A percentile compares a stretch with the other conserved stretches of the same genome.
phyloP scores from a whole-genome alignment of 306 rosid genomes.

The Psophocarpus tetragonolobus region DNA sequence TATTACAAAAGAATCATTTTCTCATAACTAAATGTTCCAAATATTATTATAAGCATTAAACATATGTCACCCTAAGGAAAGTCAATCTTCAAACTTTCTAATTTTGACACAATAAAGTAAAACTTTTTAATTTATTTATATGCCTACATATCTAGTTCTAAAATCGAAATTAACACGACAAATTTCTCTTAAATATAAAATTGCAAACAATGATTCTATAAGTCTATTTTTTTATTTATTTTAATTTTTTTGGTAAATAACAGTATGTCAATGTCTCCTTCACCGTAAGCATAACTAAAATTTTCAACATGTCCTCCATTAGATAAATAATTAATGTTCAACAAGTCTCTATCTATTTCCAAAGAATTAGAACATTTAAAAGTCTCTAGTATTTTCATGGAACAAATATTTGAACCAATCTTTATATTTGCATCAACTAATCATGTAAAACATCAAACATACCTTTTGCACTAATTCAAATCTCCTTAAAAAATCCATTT shows the following conservation, averaged over 20 bases:
- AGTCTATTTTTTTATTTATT: not conserved
- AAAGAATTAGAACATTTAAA: constrained; percentile 9
- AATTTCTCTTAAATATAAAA: not conserved
- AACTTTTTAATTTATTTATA: not conserved
- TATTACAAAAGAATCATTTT: not conserved
- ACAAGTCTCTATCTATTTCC: not conserved
- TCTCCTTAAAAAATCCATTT: not conserved
- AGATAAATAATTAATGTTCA: constrained; percentile 1
- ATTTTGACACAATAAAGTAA: too few relatives aligned
- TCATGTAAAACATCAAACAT: not conserved
- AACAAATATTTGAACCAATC: not conserved
- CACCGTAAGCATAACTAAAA: not conserved
- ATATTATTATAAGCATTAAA: not conserved
- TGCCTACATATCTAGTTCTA: not conserved
- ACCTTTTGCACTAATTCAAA: not conserved
- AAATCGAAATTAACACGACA: not conserved
- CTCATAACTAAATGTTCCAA: not conserved
- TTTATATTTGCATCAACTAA: not conserved
- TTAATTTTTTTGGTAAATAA: not conserved
- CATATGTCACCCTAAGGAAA: not conserved
- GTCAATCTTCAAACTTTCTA: not conserved
- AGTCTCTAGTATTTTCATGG: not conserved
- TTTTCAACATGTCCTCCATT: not conserved
- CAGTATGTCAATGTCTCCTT: not conserved
- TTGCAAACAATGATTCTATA: not conserved